phyloP scores from a whole-genome alignment of 2,329 filamentous ascomycete species.

The Scedosporium minutisporum region DNA sequence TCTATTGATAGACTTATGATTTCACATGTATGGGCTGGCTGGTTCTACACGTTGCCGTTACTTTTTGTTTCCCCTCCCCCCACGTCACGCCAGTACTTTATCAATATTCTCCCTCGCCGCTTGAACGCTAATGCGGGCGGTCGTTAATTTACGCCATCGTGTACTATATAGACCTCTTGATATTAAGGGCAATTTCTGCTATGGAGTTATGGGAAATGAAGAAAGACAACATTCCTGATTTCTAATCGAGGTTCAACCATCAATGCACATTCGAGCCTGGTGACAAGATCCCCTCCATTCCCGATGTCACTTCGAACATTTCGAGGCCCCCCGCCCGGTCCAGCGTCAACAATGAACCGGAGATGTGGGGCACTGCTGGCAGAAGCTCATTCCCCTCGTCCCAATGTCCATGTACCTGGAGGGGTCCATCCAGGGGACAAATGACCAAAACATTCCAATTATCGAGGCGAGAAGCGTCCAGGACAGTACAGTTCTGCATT shows the following conservation, averaged over 20 bases:
- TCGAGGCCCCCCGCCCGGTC: too few species aligned
- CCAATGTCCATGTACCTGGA: too few species aligned
- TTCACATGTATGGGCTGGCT: neutral
- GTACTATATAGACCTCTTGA: neutral
- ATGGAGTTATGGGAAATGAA: neutral
- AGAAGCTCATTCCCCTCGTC: too few species aligned
- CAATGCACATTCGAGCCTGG: too few species aligned
- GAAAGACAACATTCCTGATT: neutral
- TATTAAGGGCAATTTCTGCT: neutral
- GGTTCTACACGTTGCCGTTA: neutral
- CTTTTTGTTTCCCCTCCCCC: neutral
- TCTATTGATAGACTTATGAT: neutral
- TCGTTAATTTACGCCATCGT: neutral
- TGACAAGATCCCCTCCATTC: too few species aligned
- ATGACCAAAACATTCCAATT: too few species aligned
- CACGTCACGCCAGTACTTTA: neutral
- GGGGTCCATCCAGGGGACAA: too few species aligned
- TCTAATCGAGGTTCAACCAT: neutral
- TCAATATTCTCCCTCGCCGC: neutral
- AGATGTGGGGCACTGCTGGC: too few species aligned
- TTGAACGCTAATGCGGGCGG: neutral
- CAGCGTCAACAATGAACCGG: too few species aligned
- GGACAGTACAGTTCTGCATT: too few species aligned
- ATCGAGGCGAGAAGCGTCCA: too few species aligned
- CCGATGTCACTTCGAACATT: too few species aligned